Percentiles rank a stretch among this genome's conserved stretches.
These are phyloP conservation scores for Pezizomycotina sp. DNA, from an alignment of 2,329 filamentous ascomycete species.

Conservation along the genomic window DNA sequence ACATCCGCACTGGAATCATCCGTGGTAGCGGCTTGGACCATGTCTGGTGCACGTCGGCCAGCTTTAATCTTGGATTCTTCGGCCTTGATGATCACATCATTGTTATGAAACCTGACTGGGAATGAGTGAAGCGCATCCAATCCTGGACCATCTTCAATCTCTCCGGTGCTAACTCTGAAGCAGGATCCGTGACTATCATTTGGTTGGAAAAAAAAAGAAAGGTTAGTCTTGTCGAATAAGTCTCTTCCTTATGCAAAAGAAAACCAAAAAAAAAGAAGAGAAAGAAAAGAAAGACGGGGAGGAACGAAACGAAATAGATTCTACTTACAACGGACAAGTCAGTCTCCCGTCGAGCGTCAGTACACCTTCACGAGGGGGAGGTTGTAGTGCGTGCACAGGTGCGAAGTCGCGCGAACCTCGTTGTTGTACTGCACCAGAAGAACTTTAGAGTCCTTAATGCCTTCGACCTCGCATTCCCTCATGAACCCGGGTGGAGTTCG, in stretches of 20 bases:
- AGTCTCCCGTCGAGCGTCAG: slow-evolving; percentile 65
- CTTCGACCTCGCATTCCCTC: slow-evolving; percentile 78
- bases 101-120: slow-evolving; percentile 62
- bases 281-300: not conserved
- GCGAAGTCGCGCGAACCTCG: slow-evolving; percentile 59
- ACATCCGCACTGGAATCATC: slow-evolving; percentile 45
- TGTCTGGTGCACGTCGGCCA: slow-evolving; percentile 54
- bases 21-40: slow-evolving; percentile 46
- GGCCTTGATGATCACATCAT: slow-evolving; percentile 67
- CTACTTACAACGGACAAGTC: slow-evolving; percentile 93
- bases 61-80: slow-evolving; percentile 64
- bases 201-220: not conserved
- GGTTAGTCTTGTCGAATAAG: too few relatives aligned
- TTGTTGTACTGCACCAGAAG: slow-evolving; percentile 65
- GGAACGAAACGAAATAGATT: slow-evolving; percentile 34
- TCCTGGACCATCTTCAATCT: slow-evolving; percentile 88
- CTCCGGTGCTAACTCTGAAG: slow-evolving; percentile 75
- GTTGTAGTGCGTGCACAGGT: slow-evolving; percentile 80
- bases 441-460: slow-evolving; percentile 70
- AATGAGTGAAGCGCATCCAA: slow-evolving; percentile 74
- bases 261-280: slow-evolving; percentile 1
- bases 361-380: slow-evolving; percentile 78
- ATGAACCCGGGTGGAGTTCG: slow-evolving; percentile 67
- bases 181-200: slow-evolving; percentile 45
- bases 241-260: too few relatives aligned